Evolutionary conservation across 192 early-diverging fungal species (phyloP), one percentile per base, ranked within the genome.

Genomic region (Backusella liffmaniae): DNA sequence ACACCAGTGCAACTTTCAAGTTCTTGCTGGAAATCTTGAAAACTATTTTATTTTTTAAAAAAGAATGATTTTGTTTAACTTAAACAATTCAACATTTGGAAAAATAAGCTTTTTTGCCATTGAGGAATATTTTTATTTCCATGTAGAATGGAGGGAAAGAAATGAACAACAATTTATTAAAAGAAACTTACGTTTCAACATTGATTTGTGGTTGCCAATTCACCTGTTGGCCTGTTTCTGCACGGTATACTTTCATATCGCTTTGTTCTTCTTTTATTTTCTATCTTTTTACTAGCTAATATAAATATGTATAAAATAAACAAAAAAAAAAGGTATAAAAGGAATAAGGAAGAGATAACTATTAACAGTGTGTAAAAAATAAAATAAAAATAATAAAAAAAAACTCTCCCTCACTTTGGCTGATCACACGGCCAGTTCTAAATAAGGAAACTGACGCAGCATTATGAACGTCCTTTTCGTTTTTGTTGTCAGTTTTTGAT

Each of bases 221-320:
- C 1, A 88, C 74, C 66, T 77, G 81, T 74, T 84, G 80, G 70
- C 87, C 87, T 36, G 87, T 86, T 78, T 88, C 87, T 68, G 87
- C 87, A 77, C 87, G 81, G 67, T 87, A 87, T 74, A 87, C 71
- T 80, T 80, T 87, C 86, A 87, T 87, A 67, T 35, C 32, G 34
- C 65, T 67, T 67, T 67, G 7, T 35, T 29, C 34, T 35, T 16
- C 13, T 67, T 66, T 5, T 34, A 9, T 0, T 66, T 15, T 32
- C 32, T 10, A 66, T 10, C n/a, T 66, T 66, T 69, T 72, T 74
- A 79, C 26, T 42, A 10, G 35, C 13, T 2, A 29, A 8, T 32
- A 32, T 26, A n/a, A 68, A 36, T n/a, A 35, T 15, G 16, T 13
- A 51, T 23, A 26, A n/a, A 39, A 39, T 23, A 21, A 41, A 74